These are phyloP conservation scores for Ottelia alismoides DNA, from an alignment of 106 monocot genomes.

Conservation along the genomic window DNA sequence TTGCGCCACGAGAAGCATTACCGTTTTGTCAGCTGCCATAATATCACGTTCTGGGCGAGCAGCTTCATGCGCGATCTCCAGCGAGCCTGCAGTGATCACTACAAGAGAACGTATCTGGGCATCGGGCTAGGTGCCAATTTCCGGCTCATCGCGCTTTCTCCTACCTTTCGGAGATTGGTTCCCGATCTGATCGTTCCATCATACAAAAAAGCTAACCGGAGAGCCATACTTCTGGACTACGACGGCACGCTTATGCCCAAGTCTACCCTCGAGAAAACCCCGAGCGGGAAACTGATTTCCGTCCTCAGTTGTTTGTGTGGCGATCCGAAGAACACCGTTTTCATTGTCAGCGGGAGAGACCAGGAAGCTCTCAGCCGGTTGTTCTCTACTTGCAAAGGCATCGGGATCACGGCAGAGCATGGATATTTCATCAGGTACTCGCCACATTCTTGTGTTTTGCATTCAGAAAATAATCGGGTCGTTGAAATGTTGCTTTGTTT, in stretches of 20 bases:
- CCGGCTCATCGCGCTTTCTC: constrained; percentile 1
- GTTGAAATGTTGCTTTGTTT: too few relatives aligned
- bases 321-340: constrained; percentile 1
- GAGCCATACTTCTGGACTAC: too few relatives aligned
- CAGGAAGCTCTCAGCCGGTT: not conserved
- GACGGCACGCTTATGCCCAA: constrained; percentile 6
- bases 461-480: too few relatives aligned
- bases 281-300: not conserved
- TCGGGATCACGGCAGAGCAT: constrained; percentile 11
- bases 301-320: not conserved
- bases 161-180: not conserved
- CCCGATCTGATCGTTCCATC: not conserved
- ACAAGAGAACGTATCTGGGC: constrained; percentile 2
- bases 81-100: constrained; percentile 6
- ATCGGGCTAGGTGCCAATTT: constrained; percentile 5
- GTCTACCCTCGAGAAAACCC: constrained; percentile 1
- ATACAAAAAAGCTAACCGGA: not conserved
- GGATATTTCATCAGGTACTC: constrained; percentile 3
- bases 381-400: not conserved
- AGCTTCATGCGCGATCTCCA: constrained; percentile 4
- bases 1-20: too few relatives aligned
- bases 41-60: constrained; percentile 3
- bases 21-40: constrained; percentile 4
- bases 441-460: too few relatives aligned
- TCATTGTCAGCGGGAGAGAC: constrained; percentile 7